Evolutionary conservation across 768 basidiomycete species (phyloP), one percentile per base, ranked within the genome.

Genomic region (Tubosaeta brunneosetosa): DNA sequence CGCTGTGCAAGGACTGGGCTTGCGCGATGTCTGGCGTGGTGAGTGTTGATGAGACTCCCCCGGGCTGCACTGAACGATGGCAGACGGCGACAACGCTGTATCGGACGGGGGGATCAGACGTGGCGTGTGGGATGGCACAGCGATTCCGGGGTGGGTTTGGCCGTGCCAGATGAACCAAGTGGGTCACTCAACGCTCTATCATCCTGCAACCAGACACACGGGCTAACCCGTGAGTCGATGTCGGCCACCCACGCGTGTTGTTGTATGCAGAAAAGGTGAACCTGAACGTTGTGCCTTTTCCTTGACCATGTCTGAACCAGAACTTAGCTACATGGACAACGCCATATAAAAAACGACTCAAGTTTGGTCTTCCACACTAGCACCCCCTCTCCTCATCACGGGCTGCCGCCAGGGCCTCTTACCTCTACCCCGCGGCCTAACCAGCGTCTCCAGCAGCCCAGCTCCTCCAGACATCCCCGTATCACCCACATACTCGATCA

Each of bases 331-430:
- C 80, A 86, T 88, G 75, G 75, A 78, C 73, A 82, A 81, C 75
- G 71, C 83, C 64, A 86, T n/a, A n/a, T n/a, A n/a, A n/a, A n/a
- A n/a, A n/a, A 88, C 83, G 86, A 89, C 75, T n/a, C n/a, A 82
- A 81, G 73, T 91, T 88, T 73, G 87, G 88, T 68, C 78, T 80
- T 52, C 78, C 80, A 56, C 78, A 80, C 63, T 80, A 76, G 78
- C 77, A 75, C 62, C 62, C 73, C 48, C 70, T 77, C 55, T 74
- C 77, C 6, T 86, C 84, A 71, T 76, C 83, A 0, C 83, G 84
- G 71, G 74, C 83, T 2, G 71, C 73, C 1, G 69, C 73, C 2
- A 69, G 72, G 42, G 70, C 82, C 66, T 73, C 80, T 70, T 86
- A 83, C 65, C 68, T 84, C 56, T 79, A 79, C 63, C 66, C 71